Base-by-base conservation (phyloP, 2,329 filamentous ascomycete genomes). In the Microthyrium microscopicum region DNA sequence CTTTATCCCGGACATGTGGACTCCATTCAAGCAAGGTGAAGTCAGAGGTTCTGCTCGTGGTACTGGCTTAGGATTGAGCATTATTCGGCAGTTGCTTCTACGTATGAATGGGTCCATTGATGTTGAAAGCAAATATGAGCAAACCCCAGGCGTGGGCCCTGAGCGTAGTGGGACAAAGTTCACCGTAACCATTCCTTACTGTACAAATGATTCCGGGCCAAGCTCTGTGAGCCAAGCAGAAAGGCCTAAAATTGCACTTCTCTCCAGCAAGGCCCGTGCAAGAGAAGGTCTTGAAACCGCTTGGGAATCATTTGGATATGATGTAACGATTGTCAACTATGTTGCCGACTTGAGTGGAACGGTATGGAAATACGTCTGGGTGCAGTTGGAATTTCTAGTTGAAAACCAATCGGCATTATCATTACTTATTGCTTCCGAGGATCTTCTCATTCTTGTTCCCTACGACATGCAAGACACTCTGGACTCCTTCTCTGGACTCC, bases 1-100 rank as follows among this genome's bases (percentile, higher is more conserved):
- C 8, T 36, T 36, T 20, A 26, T 36, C 7, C 34, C 34, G 9
- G 34, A 36, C 9, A 36, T 36, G 34, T 36, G 34, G 34, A 31
- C 34, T 13, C 34, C 34, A 5, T 36, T 36, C 28, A 36, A 36
- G 17, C 34, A 36, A 31, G 34, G 34, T 20, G 34, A 36, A 29
- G 34, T 36, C 9, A 22, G 34, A 13, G 34, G 34, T 11, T 36
- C 34, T 6, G 34, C 34, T 17, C 18, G 34, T 8, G 34, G 34
- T 8, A 36, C 34, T 18, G 34, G 34, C 5, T 29, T 36, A 2
- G 34, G 34, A 11, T 29, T 36, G 4, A 29, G 16, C 8, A 36
- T 36, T 5, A 36, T 36, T 11, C 24, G 26, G 22, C 28, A 31
- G 20, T 22, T 36, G n/a, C 19, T 36, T 15, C 20, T 19, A 11